Percentiles rank a stretch among this genome's conserved stretches.
Evolutionary conservation across 768 basidiomycete species (phyloP).

Genomic region (Mrakia frigida): DNA sequence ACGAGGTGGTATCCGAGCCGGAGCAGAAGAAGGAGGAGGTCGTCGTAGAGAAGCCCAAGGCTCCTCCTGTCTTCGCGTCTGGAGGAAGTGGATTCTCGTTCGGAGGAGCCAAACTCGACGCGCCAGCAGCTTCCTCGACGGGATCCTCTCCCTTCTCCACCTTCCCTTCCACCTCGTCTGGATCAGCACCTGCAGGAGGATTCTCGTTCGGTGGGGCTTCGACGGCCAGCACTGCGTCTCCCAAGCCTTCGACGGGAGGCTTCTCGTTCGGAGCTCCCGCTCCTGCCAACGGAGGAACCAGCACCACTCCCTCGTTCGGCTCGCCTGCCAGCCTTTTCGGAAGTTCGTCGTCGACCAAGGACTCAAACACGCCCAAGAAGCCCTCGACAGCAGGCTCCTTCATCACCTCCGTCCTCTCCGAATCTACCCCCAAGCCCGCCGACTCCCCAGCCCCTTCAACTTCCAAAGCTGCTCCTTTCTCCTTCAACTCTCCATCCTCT

Average conservation of each 20-base stretch:
- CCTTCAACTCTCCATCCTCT: conserved; percentile 21
- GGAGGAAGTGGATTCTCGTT: conserved; percentile 22
- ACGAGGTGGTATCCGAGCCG: background rate
- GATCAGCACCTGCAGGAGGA: conserved; percentile 10
- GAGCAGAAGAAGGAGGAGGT: background rate
- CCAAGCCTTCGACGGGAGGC: background rate
- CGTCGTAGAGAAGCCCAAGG: background rate
- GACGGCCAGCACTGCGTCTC: background rate
- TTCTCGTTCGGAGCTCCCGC: conserved; percentile 21
- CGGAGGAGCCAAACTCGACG: conserved; percentile 23
- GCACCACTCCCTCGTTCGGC: background rate
- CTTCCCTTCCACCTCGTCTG: conserved; percentile 57
- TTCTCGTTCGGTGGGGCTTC: conserved; percentile 22
- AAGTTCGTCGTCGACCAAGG: background rate
- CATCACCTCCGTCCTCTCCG: conserved; percentile 22
- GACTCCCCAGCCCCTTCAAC: background rate
- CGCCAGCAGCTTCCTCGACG: background rate
- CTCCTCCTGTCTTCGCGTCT: background rate
- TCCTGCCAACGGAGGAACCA: background rate
- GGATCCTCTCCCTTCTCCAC: conserved; percentile 58
- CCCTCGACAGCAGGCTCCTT: conserved; percentile 3
- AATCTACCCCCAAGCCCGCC: conserved; percentile 1
- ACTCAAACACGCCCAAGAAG: background rate
- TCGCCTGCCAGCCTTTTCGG: background rate
- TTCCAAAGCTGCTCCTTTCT: conserved; percentile 16